Evolutionary conservation across 139 green algal genomes (phyloP), one percentile per base, ranked within the genome.

Genomic region (Eudorina sp.): DNA sequence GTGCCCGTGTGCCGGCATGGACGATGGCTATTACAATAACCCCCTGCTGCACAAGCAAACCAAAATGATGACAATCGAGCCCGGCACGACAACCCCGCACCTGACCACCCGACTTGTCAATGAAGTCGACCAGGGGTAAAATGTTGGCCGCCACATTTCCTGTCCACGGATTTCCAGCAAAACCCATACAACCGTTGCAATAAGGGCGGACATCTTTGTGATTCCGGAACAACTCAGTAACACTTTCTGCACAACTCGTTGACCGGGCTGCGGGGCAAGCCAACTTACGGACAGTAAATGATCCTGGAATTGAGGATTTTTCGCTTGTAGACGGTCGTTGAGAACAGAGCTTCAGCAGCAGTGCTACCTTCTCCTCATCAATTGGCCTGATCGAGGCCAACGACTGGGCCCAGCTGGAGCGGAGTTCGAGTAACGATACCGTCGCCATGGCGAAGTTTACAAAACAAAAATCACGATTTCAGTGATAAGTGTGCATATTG

Each of bases 91-190:
- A 66, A 66, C 27, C 55, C 27, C 86, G 72, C 68, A 91, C 79
- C 87, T 88, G 66, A 36, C 86, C 73, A 13, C 70, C 68, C 0
- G 78, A 88, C 72, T 75, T 80, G 40, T 79, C 72, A 3, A 91
- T 31, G 34, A 88, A 91, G 45, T 48, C 58, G 48, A 91, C 69
- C 48, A 91, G 69, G 13, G 88, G 80, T 34, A 88, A 48, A 27
- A 91, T 38, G 27, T 72, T 70, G 0, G 66, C 27, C 5, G 79
- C 66, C 5, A 53, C 27, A 6, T 84, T 31, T 13, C 78, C 79
- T 91, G 79, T 46, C 13, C 16, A 31, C 21, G 58, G 27, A 25
- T 41, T 31, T 1, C 0, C 2, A 73, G 9, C 4, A 38, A 53
- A 27, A 38, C 23, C 11, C 45, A 40, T 43, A 29, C 74, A 27